Evolutionary conservation across 106 monocot species (phyloP), one percentile per base, ranked within the genome.

Genomic region (Alisma plantagoaquatica): DNA sequence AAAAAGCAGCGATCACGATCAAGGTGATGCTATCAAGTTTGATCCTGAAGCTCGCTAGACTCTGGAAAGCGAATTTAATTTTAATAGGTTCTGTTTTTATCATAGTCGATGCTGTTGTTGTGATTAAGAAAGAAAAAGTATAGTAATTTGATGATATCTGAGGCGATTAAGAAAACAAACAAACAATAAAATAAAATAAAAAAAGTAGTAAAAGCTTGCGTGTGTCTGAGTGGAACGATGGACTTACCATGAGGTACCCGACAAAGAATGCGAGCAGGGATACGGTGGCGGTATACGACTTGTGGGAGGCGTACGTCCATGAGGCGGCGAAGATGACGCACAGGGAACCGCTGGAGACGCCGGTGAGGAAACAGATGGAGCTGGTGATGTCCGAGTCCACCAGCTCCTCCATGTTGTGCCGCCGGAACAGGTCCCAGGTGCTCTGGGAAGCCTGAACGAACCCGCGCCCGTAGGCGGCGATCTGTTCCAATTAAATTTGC

Each of bases 351-450:
- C 98, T 98, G 31, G 73, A 65, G 20, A 98, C 77, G 2, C 90
- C 98, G 0, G 85, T 60, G 22, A 98, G 64, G 76, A 98, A 98
- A 43, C 98, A 98, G 12, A 98, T 46, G 0, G 98, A 64, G 69
- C 85, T 98, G 15, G 88, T 90, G 65, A 98, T 90, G 72, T 98
- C 89, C 12, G 98, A 67, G 51, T 98, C 90, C 56, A 90, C 98
- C 50, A 98, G 31, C 62, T 53, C 56, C 75, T 70, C 90, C 98
- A 98, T 82, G 33, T 65, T 48, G 51, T 65, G 74, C 51, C 59
- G 59, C 76, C 86, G 69, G 76, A 98, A 98, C 63, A 88, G 31
- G 2, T 61, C 75, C 98, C 90, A 98, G 1, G 98, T 98, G 71
- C 85, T 98, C 79, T 69, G 64, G 46, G 98, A 90, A 56, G 98